phyloP scores from a whole-genome alignment of 805 yeast species.

The Candida quercuum region DNA sequence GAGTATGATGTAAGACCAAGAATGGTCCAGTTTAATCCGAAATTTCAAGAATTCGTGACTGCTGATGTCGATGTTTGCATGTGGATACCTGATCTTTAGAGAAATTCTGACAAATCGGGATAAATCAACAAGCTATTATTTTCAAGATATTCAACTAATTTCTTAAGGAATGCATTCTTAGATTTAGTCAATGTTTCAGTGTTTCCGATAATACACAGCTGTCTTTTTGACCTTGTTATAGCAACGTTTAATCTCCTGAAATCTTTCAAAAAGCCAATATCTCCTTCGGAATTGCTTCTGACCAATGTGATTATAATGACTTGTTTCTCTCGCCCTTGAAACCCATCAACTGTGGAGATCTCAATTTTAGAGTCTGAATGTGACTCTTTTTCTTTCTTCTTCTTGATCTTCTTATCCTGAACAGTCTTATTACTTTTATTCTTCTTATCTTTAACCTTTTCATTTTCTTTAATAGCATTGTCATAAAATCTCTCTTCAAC shows the following conservation, averaged over 20 bases:
- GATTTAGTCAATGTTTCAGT: slow-evolving; percentile 50
- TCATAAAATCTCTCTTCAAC: slow-evolving; percentile 3
- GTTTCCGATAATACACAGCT: slow-evolving; percentile 82
- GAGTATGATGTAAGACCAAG: slow-evolving; percentile 33
- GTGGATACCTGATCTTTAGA: slow-evolving; percentile 19
- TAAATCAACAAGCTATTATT: slow-evolving; percentile 1
- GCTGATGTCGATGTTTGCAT: slow-evolving; percentile 18
- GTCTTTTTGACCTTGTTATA: slow-evolving; percentile 84
- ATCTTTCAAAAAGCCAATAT: slow-evolving; percentile 81
- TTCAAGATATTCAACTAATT: slow-evolving; percentile 8
- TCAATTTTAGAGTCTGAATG: slow-evolving; percentile 47
- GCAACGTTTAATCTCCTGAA: slow-evolving; percentile 85
- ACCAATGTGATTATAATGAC: slow-evolving; percentile 76
- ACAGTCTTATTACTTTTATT: too few relatives aligned
- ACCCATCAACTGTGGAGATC: slow-evolving; percentile 89
- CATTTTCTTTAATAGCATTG: slow-evolving; percentile 27
- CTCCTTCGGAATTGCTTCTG: slow-evolving; percentile 63
- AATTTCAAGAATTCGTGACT: slow-evolving; percentile 23
- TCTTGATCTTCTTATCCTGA: neutral
- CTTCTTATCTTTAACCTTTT: slow-evolving; percentile 31
- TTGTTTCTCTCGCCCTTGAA: slow-evolving; percentile 95
- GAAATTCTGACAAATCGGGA: slow-evolving; percentile 1
- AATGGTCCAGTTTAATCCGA: slow-evolving; percentile 35
- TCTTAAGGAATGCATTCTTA: slow-evolving; percentile 1
- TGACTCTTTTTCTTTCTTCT: slow-evolving; percentile 1